phyloP scores from a whole-genome alignment of 148 eudicot species.

The Amaranthus cruentus region DNA sequence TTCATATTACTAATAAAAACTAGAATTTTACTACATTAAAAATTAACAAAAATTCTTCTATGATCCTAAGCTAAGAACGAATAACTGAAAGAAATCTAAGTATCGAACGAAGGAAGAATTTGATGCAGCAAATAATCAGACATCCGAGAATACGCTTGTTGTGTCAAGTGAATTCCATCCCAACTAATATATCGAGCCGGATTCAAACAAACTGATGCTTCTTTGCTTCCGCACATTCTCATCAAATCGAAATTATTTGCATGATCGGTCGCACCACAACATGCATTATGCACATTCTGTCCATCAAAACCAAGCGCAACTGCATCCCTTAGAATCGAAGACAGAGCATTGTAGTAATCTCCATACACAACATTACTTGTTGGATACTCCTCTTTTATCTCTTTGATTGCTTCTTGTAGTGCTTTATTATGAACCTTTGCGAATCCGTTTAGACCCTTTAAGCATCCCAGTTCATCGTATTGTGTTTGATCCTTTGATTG shows the following conservation, averaged over 20 bases:
- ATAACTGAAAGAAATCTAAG: too few species aligned
- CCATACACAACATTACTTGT: not conserved
- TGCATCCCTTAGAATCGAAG: not conserved
- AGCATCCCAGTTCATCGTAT: not conserved
- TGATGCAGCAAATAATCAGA: conserved; percentile 2
- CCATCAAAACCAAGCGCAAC: not conserved
- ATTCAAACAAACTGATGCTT: not conserved
- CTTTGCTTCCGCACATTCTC: not conserved
- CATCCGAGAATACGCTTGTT: conserved; percentile 8
- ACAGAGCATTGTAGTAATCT: conserved; percentile 6
- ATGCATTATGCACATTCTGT: too few species aligned
- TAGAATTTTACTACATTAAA: too few species aligned
- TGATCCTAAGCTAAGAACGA: too few species aligned
- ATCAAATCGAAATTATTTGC: not conserved
- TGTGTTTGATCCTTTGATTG: not conserved
- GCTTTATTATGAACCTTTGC: too few species aligned
- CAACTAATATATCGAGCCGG: conserved; percentile 1
- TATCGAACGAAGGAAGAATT: too few species aligned
- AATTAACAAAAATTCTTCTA: too few species aligned
- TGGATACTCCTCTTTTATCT: not conserved
- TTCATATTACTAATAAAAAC: too few species aligned
- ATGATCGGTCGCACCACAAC: too few species aligned
- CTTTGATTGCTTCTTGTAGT: too few species aligned
- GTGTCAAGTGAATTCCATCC: conserved; percentile 9
- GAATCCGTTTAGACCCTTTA: too few species aligned